A percentile compares a stretch with the other conserved stretches of the same genome.
phyloP scores from a whole-genome alignment of 305 asterid genomes.

The Ajuga reptans region DNA sequence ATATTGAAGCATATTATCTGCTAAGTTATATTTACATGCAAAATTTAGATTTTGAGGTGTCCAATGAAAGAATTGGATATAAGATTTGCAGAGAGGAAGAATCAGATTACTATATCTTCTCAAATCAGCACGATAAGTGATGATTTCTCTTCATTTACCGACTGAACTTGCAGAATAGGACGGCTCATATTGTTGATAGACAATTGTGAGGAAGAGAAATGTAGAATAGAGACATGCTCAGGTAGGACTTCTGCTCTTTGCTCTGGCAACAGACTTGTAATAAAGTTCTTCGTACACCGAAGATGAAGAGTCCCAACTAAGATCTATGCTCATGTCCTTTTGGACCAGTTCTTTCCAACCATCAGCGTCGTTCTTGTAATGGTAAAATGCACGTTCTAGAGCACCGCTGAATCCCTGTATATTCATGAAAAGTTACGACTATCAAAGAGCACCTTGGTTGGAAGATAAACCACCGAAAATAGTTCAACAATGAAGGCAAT shows the following conservation, averaged over 20 bases:
- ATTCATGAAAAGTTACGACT: not conserved
- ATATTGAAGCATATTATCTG: not conserved
- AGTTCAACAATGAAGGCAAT: slow-evolving; percentile 1
- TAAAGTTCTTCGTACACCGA: slow-evolving; percentile 74
- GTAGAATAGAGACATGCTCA: slow-evolving; percentile 19
- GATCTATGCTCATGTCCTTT: slow-evolving; percentile 82
- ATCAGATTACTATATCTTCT: not conserved
- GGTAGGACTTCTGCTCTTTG: slow-evolving; percentile 41
- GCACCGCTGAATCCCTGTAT: slow-evolving; percentile 62
- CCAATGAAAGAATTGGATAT: slow-evolving; percentile 15
- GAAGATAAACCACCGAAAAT: not conserved
- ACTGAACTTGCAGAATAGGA: slow-evolving; percentile 13
- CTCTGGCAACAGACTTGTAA: slow-evolving; percentile 55
- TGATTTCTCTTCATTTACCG: slow-evolving; percentile 7
- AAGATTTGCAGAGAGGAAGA: not conserved
- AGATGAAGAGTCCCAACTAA: slow-evolving; percentile 92
- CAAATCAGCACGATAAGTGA: not conserved
- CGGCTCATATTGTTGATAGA: not conserved
- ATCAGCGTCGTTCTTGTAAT: slow-evolving; percentile 42
- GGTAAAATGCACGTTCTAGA: slow-evolving; percentile 68
- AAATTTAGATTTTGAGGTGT: not conserved
- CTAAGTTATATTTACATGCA: slow-evolving; percentile 15
- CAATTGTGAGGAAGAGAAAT: too few relatives aligned
- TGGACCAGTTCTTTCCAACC: slow-evolving; percentile 66
- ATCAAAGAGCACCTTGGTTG: not conserved